Evolutionary conservation across 23 red algal species (phyloP), one percentile per base, ranked within the genome.

Genomic region (Gracilariopsis chorda): DNA sequence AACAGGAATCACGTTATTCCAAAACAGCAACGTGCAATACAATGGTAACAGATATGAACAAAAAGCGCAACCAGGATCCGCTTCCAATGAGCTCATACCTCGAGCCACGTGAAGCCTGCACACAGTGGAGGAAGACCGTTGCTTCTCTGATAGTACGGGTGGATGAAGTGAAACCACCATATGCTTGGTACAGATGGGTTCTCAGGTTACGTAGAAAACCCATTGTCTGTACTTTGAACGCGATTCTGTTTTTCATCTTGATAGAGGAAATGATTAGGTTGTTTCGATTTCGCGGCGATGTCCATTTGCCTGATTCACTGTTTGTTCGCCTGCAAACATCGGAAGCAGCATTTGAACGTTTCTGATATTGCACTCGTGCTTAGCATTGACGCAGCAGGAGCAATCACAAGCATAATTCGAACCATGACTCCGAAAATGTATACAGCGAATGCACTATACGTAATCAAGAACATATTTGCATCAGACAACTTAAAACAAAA

Each of bases 371-470:
- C 97, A 41, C 96, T 93, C 27, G 90, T 90, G 59, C 93, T 90
- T 78, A 99, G 47, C 78, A 95, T 87, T 10, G 89, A 84, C 24
- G 97, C 93, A 4, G 93, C 97, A 25, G 97, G 97, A n/a, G 97
- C 97, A 3, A 99, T 72, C 52, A 99, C 97, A 41, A 99, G 69
- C 93, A 99, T 99, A 28, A 99, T 87, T 34, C 97, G 86, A n/a
- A 96, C 87, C 97, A 99, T 99, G 14, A 99, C 90, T n/a, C 97
- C 97, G 51, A 93, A 95, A 81, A 99, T 96, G 60, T 99, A 99
- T 48, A 92, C 90, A 20, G 97, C 93, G 86, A 94, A 96, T 32
- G 78, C 78, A 1, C 80, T 90, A 77, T 99, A 99, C 19, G 95
- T 85, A n/a, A 99, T 69, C 55, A 94, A 44, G 40, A 99, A 96